Base-by-base conservation (phyloP, 345 rosid species). In the Euphorbia lathyris region DNA sequence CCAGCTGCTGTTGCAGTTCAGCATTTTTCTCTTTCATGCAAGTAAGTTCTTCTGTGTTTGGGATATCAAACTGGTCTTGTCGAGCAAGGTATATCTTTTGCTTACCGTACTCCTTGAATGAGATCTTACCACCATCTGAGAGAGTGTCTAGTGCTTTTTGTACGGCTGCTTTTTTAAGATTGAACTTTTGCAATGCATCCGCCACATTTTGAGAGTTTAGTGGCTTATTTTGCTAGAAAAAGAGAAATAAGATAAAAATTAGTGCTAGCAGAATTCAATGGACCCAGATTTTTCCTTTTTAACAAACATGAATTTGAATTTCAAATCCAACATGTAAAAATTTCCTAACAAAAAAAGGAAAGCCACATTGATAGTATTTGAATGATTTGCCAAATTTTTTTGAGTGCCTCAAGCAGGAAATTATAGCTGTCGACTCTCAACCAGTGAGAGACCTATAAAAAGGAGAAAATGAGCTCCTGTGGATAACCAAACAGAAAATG, bases 61-160 rank as follows among this genome's bases (percentile, higher is more conserved):
- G 97, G 68, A 92, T 90, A 59, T 92, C 82, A 56, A 90, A 92
- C 82, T 88, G 99, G 82, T 90, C 98, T 78, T 95, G 98, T 71
- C 87, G 85, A 63, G 99, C 98, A 47, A 95, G 67, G 75, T 90
- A 92, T 61, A 95, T 76, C 79, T 95, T 95, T 91, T 95, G 99
- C 82, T 95, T 90, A 38, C 98, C 98, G 71, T 90, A 88, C 86
- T 95, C 99, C 79, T 90, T 92, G 72, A 87, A 92, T 0, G 94
- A 84, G 66, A 95, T 90, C 77, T 83, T 83, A 8, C 94, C 89
- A 1, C 70, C 55, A 69, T 95, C 99, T 43, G 87, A 88, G 42
- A 92, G 99, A 69, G 62, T 71, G 78, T 92, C 99, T 63, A 95
- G 74, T 25, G 99, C 88, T 62, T 95, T 95, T 13, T 92, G 97